phyloP scores from a whole-genome alignment of 495 filamentous ascomycete genomes.

The Aspergillus sclerotioniger region DNA sequence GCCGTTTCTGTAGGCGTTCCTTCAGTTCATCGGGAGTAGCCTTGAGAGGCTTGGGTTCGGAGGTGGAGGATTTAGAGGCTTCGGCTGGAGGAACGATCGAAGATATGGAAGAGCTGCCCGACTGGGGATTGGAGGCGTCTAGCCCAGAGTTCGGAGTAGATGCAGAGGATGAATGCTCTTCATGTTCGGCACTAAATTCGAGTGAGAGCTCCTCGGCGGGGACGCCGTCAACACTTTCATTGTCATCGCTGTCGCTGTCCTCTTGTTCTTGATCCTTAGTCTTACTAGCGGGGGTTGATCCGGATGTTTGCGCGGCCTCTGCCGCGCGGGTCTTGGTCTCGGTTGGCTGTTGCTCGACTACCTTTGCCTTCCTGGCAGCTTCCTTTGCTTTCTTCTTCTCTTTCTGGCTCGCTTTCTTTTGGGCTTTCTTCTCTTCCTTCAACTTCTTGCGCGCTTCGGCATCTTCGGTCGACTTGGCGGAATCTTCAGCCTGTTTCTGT shows the following conservation, averaged over 20 bases:
- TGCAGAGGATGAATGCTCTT: slow-evolving; percentile 46
- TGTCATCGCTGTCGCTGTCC: slow-evolving; percentile 31
- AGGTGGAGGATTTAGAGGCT: slow-evolving; percentile 28
- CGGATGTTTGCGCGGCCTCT: slow-evolving; percentile 13
- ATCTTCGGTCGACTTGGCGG: slow-evolving; percentile 34
- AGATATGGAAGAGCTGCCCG: slow-evolving; percentile 69
- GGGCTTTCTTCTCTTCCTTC: slow-evolving; percentile 48
- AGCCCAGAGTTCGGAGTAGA: slow-evolving; percentile 61
- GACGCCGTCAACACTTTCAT: slow-evolving; percentile 34
- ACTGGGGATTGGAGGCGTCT: slow-evolving; percentile 57
- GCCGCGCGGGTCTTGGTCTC: slow-evolving; percentile 18
- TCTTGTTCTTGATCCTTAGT: slow-evolving; percentile 23
- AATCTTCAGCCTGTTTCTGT: slow-evolving; percentile 35
- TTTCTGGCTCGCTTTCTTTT: slow-evolving; percentile 49
- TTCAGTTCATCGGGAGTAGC: slow-evolving; percentile 67
- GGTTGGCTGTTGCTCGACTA: slow-evolving; percentile 39
- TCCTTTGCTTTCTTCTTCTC: slow-evolving; percentile 51
- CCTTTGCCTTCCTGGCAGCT: slow-evolving; percentile 42
- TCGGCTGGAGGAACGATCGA: slow-evolving; percentile 60
- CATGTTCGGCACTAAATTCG: slow-evolving; percentile 38
- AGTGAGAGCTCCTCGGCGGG: slow-evolving; percentile 43
- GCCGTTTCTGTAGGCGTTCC: slow-evolving; percentile 72
- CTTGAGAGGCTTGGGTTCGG: slow-evolving; percentile 42
- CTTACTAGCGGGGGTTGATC: slow-evolving; percentile 30
- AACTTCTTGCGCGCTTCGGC: slow-evolving; percentile 40